Percentiles rank a stretch among this genome's conserved stretches.
These are phyloP conservation scores for Logfia minima DNA, from an alignment of 129 eudicot species.

Conservation along the genomic window DNA sequence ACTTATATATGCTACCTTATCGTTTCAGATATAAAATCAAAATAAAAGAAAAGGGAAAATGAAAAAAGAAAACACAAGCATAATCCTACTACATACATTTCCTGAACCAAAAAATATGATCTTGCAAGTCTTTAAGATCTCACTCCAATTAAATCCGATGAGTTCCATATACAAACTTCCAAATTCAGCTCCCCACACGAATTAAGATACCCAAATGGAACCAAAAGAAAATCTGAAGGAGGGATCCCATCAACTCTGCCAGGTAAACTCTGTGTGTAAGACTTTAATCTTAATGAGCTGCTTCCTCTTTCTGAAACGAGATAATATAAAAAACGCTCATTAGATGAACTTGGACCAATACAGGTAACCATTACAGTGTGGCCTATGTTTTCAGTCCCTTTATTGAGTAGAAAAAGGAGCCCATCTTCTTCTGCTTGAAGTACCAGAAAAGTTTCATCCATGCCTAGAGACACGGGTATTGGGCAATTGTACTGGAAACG, in stretches of 20 bases:
- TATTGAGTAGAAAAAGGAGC: conserved; percentile 55
- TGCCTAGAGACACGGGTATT: conserved; percentile 47
- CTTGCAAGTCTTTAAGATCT: conserved; percentile 22
- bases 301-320: conserved; percentile 61
- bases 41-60: background rate
- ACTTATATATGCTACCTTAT: conserved; percentile 21
- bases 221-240: conserved; percentile 57
- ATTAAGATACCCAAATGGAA: conserved; percentile 55
- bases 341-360: conserved; percentile 50
- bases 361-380: conserved; percentile 60
- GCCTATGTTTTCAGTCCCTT: conserved; percentile 71
- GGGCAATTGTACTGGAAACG: conserved; percentile 66
- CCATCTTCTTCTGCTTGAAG: conserved; percentile 86
- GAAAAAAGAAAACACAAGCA: background rate
- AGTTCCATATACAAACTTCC: conserved; percentile 76
- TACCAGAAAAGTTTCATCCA: conserved; percentile 61
- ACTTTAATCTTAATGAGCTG: conserved; percentile 59
- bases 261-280: conserved; percentile 47
- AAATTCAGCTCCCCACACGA: conserved; percentile 62
- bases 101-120: conserved; percentile 22
- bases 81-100: conserved; percentile 38
- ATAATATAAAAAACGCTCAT: conserved; percentile 54
- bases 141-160: conserved; percentile 46
- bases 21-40: conserved; percentile 14
- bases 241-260: conserved; percentile 59